These are phyloP conservation scores for Gamarada debralockiae DNA, from an alignment of 495 filamentous ascomycete genomes.

Conservation along the genomic window DNA sequence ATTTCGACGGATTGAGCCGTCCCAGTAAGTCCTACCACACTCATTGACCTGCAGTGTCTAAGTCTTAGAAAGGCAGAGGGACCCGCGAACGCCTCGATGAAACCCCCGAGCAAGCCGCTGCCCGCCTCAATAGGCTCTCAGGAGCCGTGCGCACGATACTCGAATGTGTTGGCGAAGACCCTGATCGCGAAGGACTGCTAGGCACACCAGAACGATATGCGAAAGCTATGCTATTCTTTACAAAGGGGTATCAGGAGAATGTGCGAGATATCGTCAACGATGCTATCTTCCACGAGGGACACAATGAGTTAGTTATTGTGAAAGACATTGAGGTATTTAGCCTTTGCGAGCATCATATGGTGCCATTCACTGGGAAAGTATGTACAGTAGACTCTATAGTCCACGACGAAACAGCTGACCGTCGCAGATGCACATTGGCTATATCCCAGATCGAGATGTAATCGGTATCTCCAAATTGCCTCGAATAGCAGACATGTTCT, in stretches of 20 bases:
- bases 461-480: slow-evolving; percentile 95
- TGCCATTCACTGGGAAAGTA: slow-evolving; percentile 93
- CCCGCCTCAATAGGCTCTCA: slow-evolving; percentile 70
- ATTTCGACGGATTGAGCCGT: slow-evolving; percentile 72
- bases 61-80: slow-evolving; percentile 54
- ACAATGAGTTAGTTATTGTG: slow-evolving; percentile 95
- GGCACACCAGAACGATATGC: slow-evolving; percentile 90
- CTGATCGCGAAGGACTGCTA: slow-evolving; percentile 81
- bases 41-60: not conserved
- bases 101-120: slow-evolving; percentile 64
- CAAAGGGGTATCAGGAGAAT: slow-evolving; percentile 98
- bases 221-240: slow-evolving; percentile 96
- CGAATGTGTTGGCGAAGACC: slow-evolving; percentile 95
- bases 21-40: slow-evolving; percentile 46
- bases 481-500: slow-evolving; percentile 96
- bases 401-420: slow-evolving; percentile 9
- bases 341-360: slow-evolving; percentile 95
- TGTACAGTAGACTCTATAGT: slow-evolving; percentile 6
- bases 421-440: slow-evolving; percentile 91
- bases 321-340: slow-evolving; percentile 97
- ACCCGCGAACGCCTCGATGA: slow-evolving; percentile 80
- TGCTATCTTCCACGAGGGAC: slow-evolving; percentile 94
- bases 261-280: slow-evolving; percentile 88
- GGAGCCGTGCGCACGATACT: slow-evolving; percentile 87
- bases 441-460: slow-evolving; percentile 82